Evolutionary conservation across 495 filamentous ascomycete species (phyloP), one percentile per base, ranked within the genome.

Genomic region (Aspergillus incahuasiensis): DNA sequence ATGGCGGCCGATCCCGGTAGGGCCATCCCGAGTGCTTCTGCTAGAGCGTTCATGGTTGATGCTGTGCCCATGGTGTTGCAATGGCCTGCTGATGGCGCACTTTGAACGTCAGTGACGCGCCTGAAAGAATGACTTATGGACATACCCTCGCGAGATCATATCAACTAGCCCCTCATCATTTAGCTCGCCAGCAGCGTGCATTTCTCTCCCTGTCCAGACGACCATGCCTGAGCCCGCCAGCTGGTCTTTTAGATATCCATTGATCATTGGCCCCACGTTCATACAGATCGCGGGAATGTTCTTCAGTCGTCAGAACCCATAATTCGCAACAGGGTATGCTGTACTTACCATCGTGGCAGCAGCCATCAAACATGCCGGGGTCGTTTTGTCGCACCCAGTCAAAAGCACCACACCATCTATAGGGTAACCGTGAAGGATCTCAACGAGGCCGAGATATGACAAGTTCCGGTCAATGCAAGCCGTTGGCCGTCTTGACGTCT

Each of bases 61-160:
- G 79, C 79, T 18, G 79, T 82, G 45, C 79, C 79, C 79, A 82
- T 82, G 9, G 78, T 81, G 53, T 81, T 81, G 58, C 79, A 82
- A 48, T 81, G 77, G 24, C 79, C 79, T 16, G 68, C 78, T 8
- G 77, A 80, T 5, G 78, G 78, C 9, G 76, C 73, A 30, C 74
- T 77, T 18, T 41, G 25, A 1, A 21, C 21, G 34, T 50, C 48
- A 50, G 48, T 24, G 12, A 25, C 8, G 13, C 9, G 11, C 11
- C 18, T 21, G 3, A 38, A 19, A 24, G 34, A 15, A 5, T 28
- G 13, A 7, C 5, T 50, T 39, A n/a, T 16, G 24, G 9, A 65
- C 72, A 57, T 63, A 75, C 71, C 77, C 75, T 55, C 70, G 67
- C 0, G 77, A 70, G 5, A 81, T 68, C 55, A 79, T 75, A 34